Conservation (phyloP, 208 protist genomes). For the Leptomonas seymouri region DNA sequence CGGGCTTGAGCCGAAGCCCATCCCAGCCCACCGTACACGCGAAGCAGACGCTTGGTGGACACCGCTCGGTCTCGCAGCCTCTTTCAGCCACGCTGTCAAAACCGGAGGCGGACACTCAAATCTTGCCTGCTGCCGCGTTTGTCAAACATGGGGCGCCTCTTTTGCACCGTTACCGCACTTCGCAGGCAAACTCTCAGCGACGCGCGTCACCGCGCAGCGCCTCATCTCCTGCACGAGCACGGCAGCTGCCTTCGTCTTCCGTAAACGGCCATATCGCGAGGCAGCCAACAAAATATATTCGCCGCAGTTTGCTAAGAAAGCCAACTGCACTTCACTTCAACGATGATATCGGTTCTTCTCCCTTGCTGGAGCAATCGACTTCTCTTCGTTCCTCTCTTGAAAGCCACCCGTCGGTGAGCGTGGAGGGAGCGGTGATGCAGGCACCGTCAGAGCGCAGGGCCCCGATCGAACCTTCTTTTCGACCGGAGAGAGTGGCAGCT, state of each 20-base stretch:
- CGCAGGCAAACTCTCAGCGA: neutral
- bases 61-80: conserved; percentile 12
- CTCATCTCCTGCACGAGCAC: neutral
- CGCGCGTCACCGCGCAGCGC: conserved; percentile 6
- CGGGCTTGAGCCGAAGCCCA: conserved; percentile 25
- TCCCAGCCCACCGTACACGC: conserved; percentile 1
- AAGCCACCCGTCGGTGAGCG: neutral
- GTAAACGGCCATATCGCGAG: neutral
- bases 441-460: neutral
- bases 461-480: neutral
- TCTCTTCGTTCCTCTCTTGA: neutral
- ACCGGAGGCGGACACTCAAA: neutral
- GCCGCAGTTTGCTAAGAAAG: neutral
- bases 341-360: neutral
- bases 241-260: neutral
- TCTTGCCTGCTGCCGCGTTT: neutral
- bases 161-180: conserved; percentile 43
- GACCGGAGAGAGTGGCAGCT: neutral
- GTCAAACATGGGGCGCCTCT: conserved; percentile 24
- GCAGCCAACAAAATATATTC: neutral
- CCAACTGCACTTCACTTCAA: neutral
- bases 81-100: conserved; percentile 1
- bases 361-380: neutral
- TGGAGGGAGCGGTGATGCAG: neutral
- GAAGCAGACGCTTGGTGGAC: neutral